These are phyloP conservation scores for sweet orange (Citrus sinensis) DNA, from an alignment of 345 rosid species.

Conservation along the genomic window DVS_A1.0 CM039163.1:22089501-22090000, in stretches of 20 bases:
- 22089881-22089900: conserved; percentile 11
- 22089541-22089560: conserved; percentile 16
- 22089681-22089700: not conserved
- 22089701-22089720: conserved; percentile 44
- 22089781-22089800: conserved; percentile 5
- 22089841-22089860: conserved; percentile 42
- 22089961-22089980: not conserved
- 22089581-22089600: conserved; percentile 15
- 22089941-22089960: conserved; percentile 28
- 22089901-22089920: conserved; percentile 14
- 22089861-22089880: conserved; percentile 72
- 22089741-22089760: conserved; percentile 10
- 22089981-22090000: not conserved
- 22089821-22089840: conserved; percentile 19
- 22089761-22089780: conserved; percentile 12
- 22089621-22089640: conserved; percentile 5
- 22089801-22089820: conserved; percentile 1
- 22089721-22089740: conserved; percentile 13
- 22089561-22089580: conserved; percentile 19
- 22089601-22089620: conserved; percentile 11
- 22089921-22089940: conserved; percentile 14
- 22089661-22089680: not conserved
- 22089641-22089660: conserved; percentile 5
- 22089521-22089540: conserved; percentile 3
- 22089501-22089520: not conserved